These are phyloP conservation scores for Euphorbia neoarborescens DNA, from an alignment of 441 rosid genomes.

Conservation along the genomic window DNA sequence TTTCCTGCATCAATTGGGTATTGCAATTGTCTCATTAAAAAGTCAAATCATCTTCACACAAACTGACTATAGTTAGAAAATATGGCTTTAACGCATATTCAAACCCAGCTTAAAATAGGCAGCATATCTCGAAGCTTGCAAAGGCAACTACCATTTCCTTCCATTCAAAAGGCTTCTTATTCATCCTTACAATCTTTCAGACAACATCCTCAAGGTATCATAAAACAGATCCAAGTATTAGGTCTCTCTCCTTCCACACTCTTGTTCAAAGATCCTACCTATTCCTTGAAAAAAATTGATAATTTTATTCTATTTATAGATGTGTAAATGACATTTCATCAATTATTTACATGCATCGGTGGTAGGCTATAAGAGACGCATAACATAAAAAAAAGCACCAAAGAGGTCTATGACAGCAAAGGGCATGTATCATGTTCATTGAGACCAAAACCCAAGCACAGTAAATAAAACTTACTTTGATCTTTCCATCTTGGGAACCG, in stretches of 20 bases:
- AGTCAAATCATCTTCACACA: background rate
- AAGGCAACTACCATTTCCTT: background rate
- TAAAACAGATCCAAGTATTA: background rate
- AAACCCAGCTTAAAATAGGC: background rate
- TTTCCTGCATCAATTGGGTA: background rate
- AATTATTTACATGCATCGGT: background rate
- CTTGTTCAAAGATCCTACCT: background rate
- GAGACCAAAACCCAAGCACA: slow-evolving; percentile 13
- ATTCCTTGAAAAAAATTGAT: background rate
- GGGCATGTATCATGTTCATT: background rate
- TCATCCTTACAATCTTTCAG: background rate
- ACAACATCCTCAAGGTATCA: background rate
- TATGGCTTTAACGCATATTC: background rate
- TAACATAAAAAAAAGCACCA: background rate
- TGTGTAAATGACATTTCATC: background rate
- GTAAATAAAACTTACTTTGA: slow-evolving; percentile 49
- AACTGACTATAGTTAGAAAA: background rate
- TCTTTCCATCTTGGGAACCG: slow-evolving; percentile 93
- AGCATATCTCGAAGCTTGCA: no score
- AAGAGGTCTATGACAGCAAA: background rate
- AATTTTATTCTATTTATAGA: background rate
- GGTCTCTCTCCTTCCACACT: background rate
- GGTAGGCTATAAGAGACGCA: background rate
- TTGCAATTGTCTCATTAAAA: background rate
- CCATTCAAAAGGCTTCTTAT: no score